Evolutionary conservation across 441 rosid genomes (phyloP).

Genomic region (Croton laevigatus): DNA sequence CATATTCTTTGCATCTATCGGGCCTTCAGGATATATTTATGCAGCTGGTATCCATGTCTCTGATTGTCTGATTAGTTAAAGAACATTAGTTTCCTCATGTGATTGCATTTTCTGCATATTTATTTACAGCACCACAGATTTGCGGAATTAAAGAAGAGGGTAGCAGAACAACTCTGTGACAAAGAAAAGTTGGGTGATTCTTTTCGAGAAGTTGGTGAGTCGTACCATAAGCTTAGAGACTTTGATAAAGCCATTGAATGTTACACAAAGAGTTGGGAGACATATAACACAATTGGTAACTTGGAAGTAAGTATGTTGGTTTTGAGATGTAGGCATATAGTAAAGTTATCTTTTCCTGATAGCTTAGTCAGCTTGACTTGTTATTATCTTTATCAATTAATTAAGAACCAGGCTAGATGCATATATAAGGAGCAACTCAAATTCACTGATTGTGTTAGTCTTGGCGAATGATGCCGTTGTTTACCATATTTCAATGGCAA

Average conservation of each 20-base stretch:
- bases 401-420: background rate
- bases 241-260: slow-evolving; percentile 82
- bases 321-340: slow-evolving; percentile 14
- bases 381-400: slow-evolving; percentile 1
- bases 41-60: slow-evolving; percentile 7
- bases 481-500: background rate
- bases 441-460: slow-evolving; percentile 13
- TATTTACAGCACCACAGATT: slow-evolving; percentile 69
- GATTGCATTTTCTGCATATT: slow-evolving; percentile 21
- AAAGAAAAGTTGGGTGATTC: slow-evolving; percentile 84
- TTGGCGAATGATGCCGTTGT: slow-evolving; percentile 7
- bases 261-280: slow-evolving; percentile 65
- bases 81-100: background rate
- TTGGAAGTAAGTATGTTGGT: slow-evolving; percentile 62
- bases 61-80: background rate
- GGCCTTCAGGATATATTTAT: background rate
- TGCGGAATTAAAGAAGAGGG: slow-evolving; percentile 75
- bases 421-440: slow-evolving; percentile 8
- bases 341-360: slow-evolving; percentile 5
- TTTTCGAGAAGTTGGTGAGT: slow-evolving; percentile 75
- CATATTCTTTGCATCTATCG: too few relatives aligned
- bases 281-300: slow-evolving; percentile 64
- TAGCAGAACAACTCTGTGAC: slow-evolving; percentile 70
- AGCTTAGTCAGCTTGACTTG: background rate
- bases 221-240: slow-evolving; percentile 79